phyloP scores from a whole-genome alignment of 805 yeast genomes.

The Nakazawaea ambrosiae region DNA sequence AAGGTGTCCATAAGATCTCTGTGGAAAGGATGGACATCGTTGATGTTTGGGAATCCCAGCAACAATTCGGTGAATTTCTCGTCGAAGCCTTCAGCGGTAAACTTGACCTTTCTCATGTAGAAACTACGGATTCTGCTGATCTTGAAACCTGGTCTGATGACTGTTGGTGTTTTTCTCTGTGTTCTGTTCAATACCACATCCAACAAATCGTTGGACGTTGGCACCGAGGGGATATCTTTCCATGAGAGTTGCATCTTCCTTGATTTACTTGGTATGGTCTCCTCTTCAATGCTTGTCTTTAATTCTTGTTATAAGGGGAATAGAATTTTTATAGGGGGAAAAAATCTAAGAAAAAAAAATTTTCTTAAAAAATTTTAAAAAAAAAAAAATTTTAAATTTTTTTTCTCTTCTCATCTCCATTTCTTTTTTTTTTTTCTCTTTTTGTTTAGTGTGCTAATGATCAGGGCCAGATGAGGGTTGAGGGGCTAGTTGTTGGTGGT shows the following conservation, averaged over 20 bases:
- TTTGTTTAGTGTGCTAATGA: background rate
- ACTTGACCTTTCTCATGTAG: constrained; percentile 96
- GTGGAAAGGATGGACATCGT: constrained; percentile 98
- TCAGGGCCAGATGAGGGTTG: too few species aligned
- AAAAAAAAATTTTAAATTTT: too few species aligned
- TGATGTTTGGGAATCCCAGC: constrained; percentile 89
- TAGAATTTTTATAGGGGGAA: too few species aligned
- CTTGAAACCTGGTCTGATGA: constrained; percentile 91
- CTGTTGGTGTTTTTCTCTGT: constrained; percentile 99
- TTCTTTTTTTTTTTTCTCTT: background rate
- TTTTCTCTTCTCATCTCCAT: background rate
- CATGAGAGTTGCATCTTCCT: constrained; percentile 85
- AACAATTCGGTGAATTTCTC: constrained; percentile 87
- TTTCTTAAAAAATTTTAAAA: too few species aligned
- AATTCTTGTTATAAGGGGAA: background rate
- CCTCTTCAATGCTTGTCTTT: background rate
- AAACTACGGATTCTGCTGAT: constrained; percentile 95
- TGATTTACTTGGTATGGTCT: background rate
- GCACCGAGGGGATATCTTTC: constrained; percentile 97
- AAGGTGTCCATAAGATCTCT: constrained; percentile 96
- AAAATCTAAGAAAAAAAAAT: too few species aligned
- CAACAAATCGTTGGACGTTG: constrained; percentile 85
- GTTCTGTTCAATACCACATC: constrained; percentile 96
- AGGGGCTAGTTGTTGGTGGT: too few species aligned
- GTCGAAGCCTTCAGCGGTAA: constrained; percentile 91